Conservation (phyloP, 1,139 yeast species). For the Yamadazyma conglobata region DNA sequence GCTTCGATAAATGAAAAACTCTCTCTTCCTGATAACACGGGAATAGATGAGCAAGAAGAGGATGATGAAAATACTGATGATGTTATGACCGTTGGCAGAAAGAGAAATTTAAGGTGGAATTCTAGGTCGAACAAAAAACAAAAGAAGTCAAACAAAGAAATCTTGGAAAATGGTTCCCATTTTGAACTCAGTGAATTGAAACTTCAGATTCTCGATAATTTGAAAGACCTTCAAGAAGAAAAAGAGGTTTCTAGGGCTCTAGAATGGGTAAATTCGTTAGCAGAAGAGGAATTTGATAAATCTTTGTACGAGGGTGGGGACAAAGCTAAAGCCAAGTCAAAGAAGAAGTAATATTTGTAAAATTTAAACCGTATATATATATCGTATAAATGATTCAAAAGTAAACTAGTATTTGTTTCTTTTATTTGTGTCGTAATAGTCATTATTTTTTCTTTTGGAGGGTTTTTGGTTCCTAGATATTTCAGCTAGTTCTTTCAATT, state of each 20-base stretch:
- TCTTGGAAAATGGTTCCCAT: conserved; percentile 25
- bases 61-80: conserved; percentile 22
- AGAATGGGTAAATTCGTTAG: conserved; percentile 62
- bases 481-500: conserved; percentile 56
- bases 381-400: not conserved
- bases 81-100: conserved; percentile 15
- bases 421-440: conserved; percentile 5
- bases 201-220: conserved; percentile 23
- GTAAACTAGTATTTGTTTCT: conserved; percentile 4
- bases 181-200: conserved; percentile 26
- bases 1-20: conserved; percentile 21
- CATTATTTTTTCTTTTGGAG: conserved; percentile 8
- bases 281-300: conserved; percentile 49
- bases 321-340: conserved; percentile 20
- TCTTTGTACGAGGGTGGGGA: conserved; percentile 60
- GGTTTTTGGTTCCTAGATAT: conserved; percentile 39
- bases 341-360: conserved; percentile 13
- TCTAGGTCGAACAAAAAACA: conserved; percentile 15
- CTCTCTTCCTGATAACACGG: conserved; percentile 1
- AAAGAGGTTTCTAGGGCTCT: conserved; percentile 45
- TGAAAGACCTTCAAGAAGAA: conserved; percentile 30
- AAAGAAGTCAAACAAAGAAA: conserved; percentile 26
- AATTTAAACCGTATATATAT: not conserved
- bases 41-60: conserved; percentile 1
- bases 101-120: conserved; percentile 16